A percentile compares a stretch with the other conserved stretches of the same genome.
Conservation (phyloP, 148 eudicot species). For the Amaranthus hypochondriacus region DNA sequence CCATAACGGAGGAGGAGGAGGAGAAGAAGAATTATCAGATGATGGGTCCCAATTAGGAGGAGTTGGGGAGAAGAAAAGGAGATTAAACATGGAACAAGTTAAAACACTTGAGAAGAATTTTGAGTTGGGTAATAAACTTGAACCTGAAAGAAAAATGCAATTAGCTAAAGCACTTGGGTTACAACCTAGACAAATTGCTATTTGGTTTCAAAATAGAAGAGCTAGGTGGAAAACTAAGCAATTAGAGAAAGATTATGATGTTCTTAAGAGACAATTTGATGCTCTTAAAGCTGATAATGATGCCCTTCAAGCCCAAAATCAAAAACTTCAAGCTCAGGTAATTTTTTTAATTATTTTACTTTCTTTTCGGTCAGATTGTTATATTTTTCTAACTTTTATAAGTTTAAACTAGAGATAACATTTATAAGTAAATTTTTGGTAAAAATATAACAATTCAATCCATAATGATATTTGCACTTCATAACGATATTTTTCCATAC, state of each 20-base stretch:
- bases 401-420: no score
- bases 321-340: constrained; percentile 92
- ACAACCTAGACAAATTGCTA: constrained; percentile 91
- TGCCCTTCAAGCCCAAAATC: constrained; percentile 64
- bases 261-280: constrained; percentile 82
- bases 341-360: background rate
- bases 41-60: constrained; percentile 70
- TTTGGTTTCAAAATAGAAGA: constrained; percentile 95
- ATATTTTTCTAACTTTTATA: no score
- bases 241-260: constrained; percentile 82
- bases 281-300: constrained; percentile 80
- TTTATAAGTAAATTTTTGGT: background rate
- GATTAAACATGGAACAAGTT: constrained; percentile 90
- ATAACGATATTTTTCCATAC: background rate
- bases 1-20: constrained; percentile 27
- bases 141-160: constrained; percentile 95
- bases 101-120: constrained; percentile 88
- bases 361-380: background rate
- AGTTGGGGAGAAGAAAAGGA: constrained; percentile 73
- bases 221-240: constrained; percentile 99
- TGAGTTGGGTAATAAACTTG: constrained; percentile 87
- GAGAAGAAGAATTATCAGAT: constrained; percentile 77
- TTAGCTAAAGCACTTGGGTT: constrained; percentile 86
- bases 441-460: background rate
- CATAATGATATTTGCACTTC: background rate